Conservation (phyloP, 2,329 filamentous ascomycete genomes). For the Coniochaeta pulveracea region DNA sequence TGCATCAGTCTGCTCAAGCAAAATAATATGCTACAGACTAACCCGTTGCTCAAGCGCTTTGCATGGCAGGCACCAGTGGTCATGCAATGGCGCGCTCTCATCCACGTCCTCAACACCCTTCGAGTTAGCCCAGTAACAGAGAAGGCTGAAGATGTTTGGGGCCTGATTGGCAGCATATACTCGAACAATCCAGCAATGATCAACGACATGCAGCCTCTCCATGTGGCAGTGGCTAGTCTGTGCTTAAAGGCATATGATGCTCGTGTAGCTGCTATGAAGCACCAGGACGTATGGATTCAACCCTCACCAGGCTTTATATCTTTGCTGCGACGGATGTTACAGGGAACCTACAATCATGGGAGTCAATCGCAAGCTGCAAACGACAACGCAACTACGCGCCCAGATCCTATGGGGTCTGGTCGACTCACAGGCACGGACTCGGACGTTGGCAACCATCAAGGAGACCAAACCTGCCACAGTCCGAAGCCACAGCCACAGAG, state of each 20-base stretch:
- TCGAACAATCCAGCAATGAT: conserved; percentile 18
- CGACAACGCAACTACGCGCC: no score
- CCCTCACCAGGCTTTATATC: no score
- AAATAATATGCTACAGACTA: conserved; percentile 21
- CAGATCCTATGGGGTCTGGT: no score
- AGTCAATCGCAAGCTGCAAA: no score
- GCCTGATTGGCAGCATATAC: conserved; percentile 21
- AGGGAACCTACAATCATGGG: no score
- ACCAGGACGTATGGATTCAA: no score
- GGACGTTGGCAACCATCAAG: no score
- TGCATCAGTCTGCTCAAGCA: conserved; percentile 18
- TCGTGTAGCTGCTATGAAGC: no score
- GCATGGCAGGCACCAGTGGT: conserved; percentile 20
- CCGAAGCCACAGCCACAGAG: no score
- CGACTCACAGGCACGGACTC: no score
- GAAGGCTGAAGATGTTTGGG: conserved; percentile 21
- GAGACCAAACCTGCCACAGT: no score
- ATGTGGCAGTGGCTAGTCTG: conserved; percentile 19
- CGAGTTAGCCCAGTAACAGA: conserved; percentile 17
- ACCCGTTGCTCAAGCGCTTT: conserved; percentile 17
- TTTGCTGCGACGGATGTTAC: no score
- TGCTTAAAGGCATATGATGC: conserved; percentile 19
- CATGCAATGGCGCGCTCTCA: conserved; percentile 22
- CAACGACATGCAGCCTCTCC: conserved; percentile 15
- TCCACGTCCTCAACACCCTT: conserved; percentile 22